Conservation (phyloP, 345 rosid genomes). For the Trapa incisa region DNA sequence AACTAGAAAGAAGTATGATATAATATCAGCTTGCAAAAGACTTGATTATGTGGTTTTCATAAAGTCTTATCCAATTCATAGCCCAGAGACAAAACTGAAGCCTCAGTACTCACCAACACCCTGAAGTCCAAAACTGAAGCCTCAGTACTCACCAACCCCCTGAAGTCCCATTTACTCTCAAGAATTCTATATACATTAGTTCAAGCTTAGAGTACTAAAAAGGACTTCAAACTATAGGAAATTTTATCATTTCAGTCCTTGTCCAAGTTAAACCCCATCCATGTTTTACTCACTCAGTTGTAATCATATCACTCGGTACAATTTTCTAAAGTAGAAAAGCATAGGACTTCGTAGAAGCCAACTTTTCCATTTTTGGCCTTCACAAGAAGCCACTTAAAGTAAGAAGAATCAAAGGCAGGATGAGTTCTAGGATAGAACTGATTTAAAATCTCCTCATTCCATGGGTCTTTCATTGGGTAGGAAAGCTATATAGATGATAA, state of each 20-base stretch:
- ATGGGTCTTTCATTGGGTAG: no score
- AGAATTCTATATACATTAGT: no score
- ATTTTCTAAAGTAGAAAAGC: no score
- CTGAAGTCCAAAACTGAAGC: not conserved
- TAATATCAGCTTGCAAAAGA: not conserved
- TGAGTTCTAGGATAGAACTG: not conserved
- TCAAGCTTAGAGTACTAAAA: no score
- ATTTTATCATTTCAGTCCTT: no score
- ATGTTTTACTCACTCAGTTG: not conserved
- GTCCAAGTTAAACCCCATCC: not conserved
- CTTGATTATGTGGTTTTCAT: not conserved
- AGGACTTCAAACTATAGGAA: no score
- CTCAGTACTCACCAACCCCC: not conserved
- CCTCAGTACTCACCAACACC: not conserved
- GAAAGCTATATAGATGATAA: not conserved
- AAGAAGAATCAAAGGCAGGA: not conserved
- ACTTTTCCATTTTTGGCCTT: not conserved
- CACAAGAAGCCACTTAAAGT: not conserved
- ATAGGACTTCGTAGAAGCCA: not conserved
- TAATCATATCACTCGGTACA: no score
- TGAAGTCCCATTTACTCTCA: no score
- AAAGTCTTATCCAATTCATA: not conserved
- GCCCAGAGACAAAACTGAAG: not conserved
- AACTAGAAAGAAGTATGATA: no score
- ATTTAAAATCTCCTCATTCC: not conserved